These are phyloP conservation scores for Sicyos baderoa DNA, from an alignment of 306 rosid genomes.

Conservation along the genomic window DNA sequence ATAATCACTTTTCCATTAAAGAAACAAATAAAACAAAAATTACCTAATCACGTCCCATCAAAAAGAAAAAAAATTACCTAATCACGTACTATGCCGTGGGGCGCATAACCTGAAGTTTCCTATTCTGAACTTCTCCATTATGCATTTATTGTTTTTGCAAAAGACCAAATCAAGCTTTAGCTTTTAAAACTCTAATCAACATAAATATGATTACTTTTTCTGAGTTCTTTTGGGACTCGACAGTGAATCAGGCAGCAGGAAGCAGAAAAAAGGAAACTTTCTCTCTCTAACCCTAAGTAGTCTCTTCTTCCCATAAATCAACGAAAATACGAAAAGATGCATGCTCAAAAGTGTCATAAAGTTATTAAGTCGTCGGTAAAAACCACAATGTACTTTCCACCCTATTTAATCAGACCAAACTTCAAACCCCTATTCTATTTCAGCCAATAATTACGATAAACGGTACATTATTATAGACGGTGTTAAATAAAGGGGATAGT, in stretches of 20 bases:
- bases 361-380: neutral
- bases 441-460: neutral
- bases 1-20: no score
- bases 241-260: neutral
- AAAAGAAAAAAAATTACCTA: no score
- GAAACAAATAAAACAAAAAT: no score
- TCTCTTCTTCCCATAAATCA: conserved; percentile 9
- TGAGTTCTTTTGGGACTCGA: neutral
- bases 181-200: neutral
- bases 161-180: neutral
- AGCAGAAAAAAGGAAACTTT: conserved; percentile 9
- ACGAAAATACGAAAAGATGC: neutral
- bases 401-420: neutral
- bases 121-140: no score
- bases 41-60: no score
- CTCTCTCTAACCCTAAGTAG: neutral
- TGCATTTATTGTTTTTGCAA: no score
- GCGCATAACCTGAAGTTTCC: no score
- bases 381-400: conserved; percentile 4
- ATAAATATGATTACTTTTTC: conserved; percentile 8
- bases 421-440: conserved; percentile 7
- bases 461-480: no score
- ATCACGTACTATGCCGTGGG: no score
- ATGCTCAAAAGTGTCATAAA: conserved; percentile 3
- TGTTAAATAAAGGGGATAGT: no score